Evolutionary conservation across 345 rosid species (phyloP), one percentile per base, ranked within the genome.

Genomic region (Camelina hispida): DNA sequence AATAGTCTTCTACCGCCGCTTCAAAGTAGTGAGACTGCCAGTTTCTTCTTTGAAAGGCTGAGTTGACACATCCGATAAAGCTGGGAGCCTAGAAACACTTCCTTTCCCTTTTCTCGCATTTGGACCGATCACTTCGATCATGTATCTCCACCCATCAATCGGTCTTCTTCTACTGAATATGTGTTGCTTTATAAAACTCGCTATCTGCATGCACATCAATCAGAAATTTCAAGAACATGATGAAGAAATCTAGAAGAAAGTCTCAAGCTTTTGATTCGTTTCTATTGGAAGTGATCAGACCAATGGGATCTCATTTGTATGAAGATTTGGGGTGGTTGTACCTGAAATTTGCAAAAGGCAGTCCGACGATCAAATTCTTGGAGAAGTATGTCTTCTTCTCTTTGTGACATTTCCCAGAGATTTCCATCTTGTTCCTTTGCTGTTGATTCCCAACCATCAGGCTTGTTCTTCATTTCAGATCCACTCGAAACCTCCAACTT

Each of bases 151-250:
- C 57, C 97, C 97, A 75, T 95, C 97, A 6, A 90, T 82, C 3
- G 99, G 97, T 83, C 99, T 86, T 72, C 99, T 85, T 79, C 99
- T 83, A 84, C 98, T 92, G 76, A 89, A 92, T 85, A 95, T 90
- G 76, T 89, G 99, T 35, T 87, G 89, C 81, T 95, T 92, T 71
- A 95, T 87, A 80, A 95, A 92, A 80, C 98, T 95, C 53, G 98
- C 99, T 66, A 95, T 90, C 99, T 90, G 94, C 86, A 28, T 90
- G 94, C 86, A 28, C 22, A 38, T 22, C 73, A 6, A 35, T 8
- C 51, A 25, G 30, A 4, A 44, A 30, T 12, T 16, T 38, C 28
- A 51, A 22, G 4, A 17, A 17, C 40, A 56, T 22, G 0, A 5
- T 56, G 18, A 66, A 8, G 30, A 61, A 40, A 12, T 20, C 59